Evolutionary conservation across 1,139 yeast species (phyloP).

Genomic region (Magnusiomyces clavatus): DNA sequence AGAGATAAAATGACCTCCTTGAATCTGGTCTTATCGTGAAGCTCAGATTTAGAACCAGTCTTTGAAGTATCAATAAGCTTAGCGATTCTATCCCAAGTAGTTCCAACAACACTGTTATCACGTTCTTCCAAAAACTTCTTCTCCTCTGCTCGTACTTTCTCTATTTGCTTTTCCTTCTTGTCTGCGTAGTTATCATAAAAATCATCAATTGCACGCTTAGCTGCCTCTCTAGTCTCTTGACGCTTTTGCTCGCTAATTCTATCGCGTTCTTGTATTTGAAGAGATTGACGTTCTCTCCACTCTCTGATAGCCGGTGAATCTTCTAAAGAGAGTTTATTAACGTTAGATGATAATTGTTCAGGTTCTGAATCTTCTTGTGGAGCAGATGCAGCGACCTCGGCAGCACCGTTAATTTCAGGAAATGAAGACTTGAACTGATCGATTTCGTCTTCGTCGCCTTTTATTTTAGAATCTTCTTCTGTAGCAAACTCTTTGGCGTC

Average conservation of each 20-base stretch:
- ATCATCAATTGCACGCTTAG: constrained; percentile 83
- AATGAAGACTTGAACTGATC: constrained; percentile 31
- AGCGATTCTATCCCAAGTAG: constrained; percentile 82
- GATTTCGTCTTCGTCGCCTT: constrained; percentile 50
- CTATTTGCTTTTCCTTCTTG: constrained; percentile 69
- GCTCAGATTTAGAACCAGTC: constrained; percentile 37
- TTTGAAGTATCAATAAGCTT: constrained; percentile 43
- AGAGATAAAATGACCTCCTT: constrained; percentile 57
- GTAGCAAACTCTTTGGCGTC: constrained; percentile 60
- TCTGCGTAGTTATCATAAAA: constrained; percentile 88
- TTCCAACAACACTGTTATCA: constrained; percentile 62
- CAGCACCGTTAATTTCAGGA: constrained; percentile 33
- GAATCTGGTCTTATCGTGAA: constrained; percentile 63
- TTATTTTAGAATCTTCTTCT: constrained; percentile 52
- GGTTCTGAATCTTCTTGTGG: constrained; percentile 5
- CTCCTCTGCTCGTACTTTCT: constrained; percentile 60
- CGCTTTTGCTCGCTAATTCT: constrained; percentile 59
- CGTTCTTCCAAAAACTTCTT: constrained; percentile 61
- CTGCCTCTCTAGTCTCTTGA: constrained; percentile 62
- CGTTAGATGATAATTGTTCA: neutral
- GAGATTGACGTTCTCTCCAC: constrained; percentile 80
- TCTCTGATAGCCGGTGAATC: constrained; percentile 38
- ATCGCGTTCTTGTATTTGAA: constrained; percentile 79
- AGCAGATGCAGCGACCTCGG: neutral
- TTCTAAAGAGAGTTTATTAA: constrained; percentile 26